Evolutionary conservation across 1,139 yeast genomes (phyloP).

Genomic region (Kodamaea sp.): DNA sequence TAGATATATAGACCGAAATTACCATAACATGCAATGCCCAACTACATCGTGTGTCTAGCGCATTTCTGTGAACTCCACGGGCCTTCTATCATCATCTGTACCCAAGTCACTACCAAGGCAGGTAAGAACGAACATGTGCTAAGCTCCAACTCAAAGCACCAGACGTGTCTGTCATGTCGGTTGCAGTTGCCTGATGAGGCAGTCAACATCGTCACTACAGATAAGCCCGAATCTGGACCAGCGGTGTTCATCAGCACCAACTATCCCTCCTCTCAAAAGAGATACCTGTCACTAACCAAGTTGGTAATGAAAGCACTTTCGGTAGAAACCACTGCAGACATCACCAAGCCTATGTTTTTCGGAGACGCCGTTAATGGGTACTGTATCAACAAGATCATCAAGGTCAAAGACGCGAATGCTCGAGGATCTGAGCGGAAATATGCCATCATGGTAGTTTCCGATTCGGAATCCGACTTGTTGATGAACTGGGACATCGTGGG

Average conservation of each 20-base stretch:
- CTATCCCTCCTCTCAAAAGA: conserved; percentile 58
- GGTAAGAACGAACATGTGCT: conserved; percentile 27
- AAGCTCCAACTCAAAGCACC: conserved; percentile 34
- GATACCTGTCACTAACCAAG: conserved; percentile 58
- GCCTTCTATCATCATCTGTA: conserved; percentile 73
- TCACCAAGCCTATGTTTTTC: conserved; percentile 65
- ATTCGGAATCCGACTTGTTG: conserved; percentile 53
- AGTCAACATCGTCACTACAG: conserved; percentile 27
- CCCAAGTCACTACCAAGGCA: conserved; percentile 48
- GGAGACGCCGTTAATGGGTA: conserved; percentile 72
- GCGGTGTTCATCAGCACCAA: conserved; percentile 49
- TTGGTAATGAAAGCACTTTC: conserved; percentile 66
- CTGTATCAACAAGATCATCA: conserved; percentile 66
- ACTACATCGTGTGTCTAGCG: conserved; percentile 56
- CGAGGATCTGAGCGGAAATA: conserved; percentile 80
- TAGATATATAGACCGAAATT: too few species aligned
- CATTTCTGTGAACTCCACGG: conserved; percentile 91
- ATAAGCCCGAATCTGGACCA: conserved; percentile 1
- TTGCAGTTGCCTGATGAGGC: conserved; percentile 45
- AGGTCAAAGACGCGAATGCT: conserved; percentile 67
- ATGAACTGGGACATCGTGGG: conserved; percentile 60
- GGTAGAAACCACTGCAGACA: conserved; percentile 70
- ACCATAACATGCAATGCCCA: conserved; percentile 17
- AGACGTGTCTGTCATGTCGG: conserved; percentile 62
- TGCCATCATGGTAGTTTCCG: conserved; percentile 62